Percentiles rank a stretch among this genome's conserved stretches.
phyloP scores from a whole-genome alignment of 2,329 filamentous ascomycete species.

The Phoma sp. region DNA sequence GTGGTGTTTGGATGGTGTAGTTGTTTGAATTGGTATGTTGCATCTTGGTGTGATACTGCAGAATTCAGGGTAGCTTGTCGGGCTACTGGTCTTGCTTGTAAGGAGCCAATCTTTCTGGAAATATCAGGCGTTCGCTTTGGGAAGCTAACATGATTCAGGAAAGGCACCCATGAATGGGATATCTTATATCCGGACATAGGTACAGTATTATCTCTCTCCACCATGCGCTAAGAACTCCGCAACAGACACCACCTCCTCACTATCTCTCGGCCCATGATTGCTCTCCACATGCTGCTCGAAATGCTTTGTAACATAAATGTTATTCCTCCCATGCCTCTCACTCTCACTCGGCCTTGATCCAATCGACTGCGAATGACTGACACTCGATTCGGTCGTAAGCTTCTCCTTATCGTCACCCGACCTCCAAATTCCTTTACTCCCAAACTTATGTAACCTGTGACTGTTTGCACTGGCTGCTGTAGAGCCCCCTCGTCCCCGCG shows the following conservation, averaged over 20 bases:
- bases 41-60: too few relatives aligned
- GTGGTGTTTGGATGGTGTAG: too few relatives aligned
- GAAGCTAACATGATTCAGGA: too few relatives aligned
- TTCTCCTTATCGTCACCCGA: conserved; percentile 20
- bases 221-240: not conserved
- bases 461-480: conserved; percentile 8
- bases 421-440: conserved; percentile 4
- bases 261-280: conserved; percentile 3
- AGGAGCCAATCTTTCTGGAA: too few relatives aligned
- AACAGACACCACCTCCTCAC: conserved; percentile 16
- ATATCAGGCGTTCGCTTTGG: too few relatives aligned
- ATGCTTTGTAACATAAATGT: conserved; percentile 21
- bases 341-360: conserved; percentile 11
- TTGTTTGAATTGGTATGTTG: too few relatives aligned
- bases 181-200: too few relatives aligned
- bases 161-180: too few relatives aligned
- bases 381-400: conserved; percentile 11
- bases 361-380: conserved; percentile 9
- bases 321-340: conserved; percentile 15
- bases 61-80: too few relatives aligned
- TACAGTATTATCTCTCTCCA: too few relatives aligned
- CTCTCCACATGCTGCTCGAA: conserved; percentile 20
- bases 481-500: conserved; percentile 14
- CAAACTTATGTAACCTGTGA: conserved; percentile 4
- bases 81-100: too few relatives aligned